These are phyloP conservation scores for Naganishia randhawae DNA, from an alignment of 768 basidiomycete species.

Conservation along the genomic window DNA sequence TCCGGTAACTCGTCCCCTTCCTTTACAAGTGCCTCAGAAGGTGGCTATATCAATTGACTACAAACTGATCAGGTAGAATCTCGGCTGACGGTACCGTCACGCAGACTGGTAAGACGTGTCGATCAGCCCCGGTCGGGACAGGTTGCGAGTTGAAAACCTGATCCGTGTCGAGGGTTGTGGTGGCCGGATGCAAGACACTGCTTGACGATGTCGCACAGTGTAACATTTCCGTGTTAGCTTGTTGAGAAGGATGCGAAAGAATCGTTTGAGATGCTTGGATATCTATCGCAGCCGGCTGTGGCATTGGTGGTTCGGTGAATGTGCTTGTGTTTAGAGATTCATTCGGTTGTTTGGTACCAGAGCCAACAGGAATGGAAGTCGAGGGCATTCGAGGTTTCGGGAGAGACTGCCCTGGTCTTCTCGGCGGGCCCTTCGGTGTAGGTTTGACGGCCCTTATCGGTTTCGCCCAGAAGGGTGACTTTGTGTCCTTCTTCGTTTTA, in stretches of 20 bases:
- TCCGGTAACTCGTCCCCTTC: neutral
- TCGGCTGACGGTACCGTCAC: neutral
- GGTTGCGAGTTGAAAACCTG: neutral
- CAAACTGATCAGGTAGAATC: neutral
- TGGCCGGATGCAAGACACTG: neutral
- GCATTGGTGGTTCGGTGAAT: neutral
- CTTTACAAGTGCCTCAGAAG: neutral
- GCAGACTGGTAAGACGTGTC: neutral
- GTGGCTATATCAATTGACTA: neutral
- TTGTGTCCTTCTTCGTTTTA: neutral
- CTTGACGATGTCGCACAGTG: neutral
- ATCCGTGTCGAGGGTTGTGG: neutral
- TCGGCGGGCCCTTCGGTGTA: neutral
- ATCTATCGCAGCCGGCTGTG: neutral
- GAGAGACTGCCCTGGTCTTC: neutral
- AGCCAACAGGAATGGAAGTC: neutral
- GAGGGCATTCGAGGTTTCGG: neutral
- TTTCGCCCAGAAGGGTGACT: slow-evolving; percentile 5
- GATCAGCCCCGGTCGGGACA: neutral
- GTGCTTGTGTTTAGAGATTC: neutral
- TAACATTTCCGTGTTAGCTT: neutral
- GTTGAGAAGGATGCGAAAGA: neutral
- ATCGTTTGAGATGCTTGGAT: neutral
- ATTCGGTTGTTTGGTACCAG: neutral
- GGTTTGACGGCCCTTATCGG: neutral